A percentile compares a stretch with the other conserved stretches of the same genome.
phyloP scores from a whole-genome alignment of 169 alveolate genomes.

The Plasmodium chabaudi region DNA sequence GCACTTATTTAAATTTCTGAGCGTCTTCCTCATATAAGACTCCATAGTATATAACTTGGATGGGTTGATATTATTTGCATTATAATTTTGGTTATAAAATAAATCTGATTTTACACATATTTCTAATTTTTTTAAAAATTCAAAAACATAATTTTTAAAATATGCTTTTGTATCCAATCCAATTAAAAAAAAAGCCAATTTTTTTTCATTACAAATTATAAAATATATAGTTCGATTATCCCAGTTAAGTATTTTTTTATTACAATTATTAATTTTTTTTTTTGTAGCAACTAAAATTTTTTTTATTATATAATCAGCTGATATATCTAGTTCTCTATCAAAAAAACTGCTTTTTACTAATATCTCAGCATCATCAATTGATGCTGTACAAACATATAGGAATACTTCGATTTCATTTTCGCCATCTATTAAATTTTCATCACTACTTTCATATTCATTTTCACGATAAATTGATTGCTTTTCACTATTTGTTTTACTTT shows the following conservation, averaged over 20 bases:
- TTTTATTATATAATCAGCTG: slow-evolving; percentile 48
- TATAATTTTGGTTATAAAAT: slow-evolving; percentile 48
- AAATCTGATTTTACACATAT: slow-evolving; percentile 43
- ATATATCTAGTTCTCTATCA: slow-evolving; percentile 24
- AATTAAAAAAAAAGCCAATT: slow-evolving; percentile 61
- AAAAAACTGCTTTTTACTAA: slow-evolving; percentile 37
- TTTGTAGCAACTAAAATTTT: slow-evolving; percentile 52
- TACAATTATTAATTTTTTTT: slow-evolving; percentile 53
- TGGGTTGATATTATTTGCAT: slow-evolving; percentile 25
- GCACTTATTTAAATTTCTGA: slow-evolving; percentile 42
- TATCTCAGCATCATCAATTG: slow-evolving; percentile 53
- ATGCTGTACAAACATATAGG: slow-evolving; percentile 69
- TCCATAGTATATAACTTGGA: slow-evolving; percentile 39
- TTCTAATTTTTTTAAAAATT: slow-evolving; percentile 59
- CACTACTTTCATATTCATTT: neutral
- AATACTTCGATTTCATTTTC: slow-evolving; percentile 18
- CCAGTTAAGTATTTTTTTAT: slow-evolving; percentile 72
- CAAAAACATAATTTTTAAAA: slow-evolving; percentile 66
- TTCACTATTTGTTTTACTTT: slow-evolving; percentile 34
- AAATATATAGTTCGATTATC: slow-evolving; percentile 55
- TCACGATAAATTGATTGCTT: slow-evolving; percentile 8
- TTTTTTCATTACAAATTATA: slow-evolving; percentile 61
- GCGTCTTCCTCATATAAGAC: slow-evolving; percentile 28
- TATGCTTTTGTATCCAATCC: slow-evolving; percentile 46
- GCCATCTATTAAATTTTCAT: neutral